Percentiles rank a stretch among this genome's conserved stretches.
phyloP scores from a whole-genome alignment of 2,329 filamentous ascomycete genomes.

The Trichoderma sp. region DNA sequence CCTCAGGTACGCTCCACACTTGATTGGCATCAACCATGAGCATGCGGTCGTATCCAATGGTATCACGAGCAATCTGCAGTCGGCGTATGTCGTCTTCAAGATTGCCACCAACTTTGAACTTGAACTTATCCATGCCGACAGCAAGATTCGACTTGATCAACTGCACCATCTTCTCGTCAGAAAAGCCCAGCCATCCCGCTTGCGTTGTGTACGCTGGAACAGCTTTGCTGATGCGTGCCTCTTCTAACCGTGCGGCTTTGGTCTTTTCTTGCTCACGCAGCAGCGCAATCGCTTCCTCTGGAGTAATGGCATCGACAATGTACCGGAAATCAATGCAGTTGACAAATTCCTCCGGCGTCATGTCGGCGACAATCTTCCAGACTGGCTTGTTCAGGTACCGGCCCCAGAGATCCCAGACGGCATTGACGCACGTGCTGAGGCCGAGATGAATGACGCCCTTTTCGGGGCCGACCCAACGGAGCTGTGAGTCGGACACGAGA shows the following conservation, averaged over 20 bases:
- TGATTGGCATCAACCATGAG: constrained; percentile 94
- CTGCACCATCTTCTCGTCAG: constrained; percentile 79
- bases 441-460: constrained; percentile 94
- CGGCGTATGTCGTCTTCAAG: constrained; percentile 72
- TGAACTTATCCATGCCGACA: constrained; percentile 81
- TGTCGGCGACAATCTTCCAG: constrained; percentile 85
- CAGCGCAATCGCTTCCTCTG: constrained; percentile 74
- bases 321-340: constrained; percentile 89
- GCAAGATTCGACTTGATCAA: constrained; percentile 72
- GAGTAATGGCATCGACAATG: constrained; percentile 86
- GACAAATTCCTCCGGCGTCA: constrained; percentile 84
- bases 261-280: constrained; percentile 65
- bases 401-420: constrained; percentile 93
- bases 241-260: constrained; percentile 69
- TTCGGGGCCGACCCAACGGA: constrained; percentile 92
- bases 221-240: constrained; percentile 71
- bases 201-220: constrained; percentile 89
- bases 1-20: constrained; percentile 86
- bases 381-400: constrained; percentile 82
- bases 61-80: constrained; percentile 70
- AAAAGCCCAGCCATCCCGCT: constrained; percentile 89
- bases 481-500: constrained; percentile 83
- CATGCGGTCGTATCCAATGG: constrained; percentile 82
- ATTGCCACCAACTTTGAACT: constrained; percentile 80
- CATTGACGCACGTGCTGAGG: constrained; percentile 87